phyloP scores from a whole-genome alignment of 1,284 basidiomycete species.

The Afroboletus lepidellus region DNA sequence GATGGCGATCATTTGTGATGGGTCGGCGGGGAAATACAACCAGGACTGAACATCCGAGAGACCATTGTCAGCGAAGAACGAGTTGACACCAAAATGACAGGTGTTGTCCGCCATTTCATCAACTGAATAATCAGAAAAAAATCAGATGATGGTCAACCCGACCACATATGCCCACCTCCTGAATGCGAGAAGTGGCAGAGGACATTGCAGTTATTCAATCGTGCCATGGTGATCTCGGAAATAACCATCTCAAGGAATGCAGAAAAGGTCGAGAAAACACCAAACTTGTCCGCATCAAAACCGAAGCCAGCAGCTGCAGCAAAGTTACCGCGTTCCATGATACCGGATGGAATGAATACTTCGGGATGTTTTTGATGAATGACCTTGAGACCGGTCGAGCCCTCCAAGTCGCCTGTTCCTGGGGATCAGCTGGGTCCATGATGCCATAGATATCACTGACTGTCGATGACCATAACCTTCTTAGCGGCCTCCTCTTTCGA shows the following conservation, averaged over 20 bases:
- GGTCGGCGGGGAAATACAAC: constrained; percentile 85
- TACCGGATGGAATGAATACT: constrained; percentile 79
- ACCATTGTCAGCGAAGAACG: constrained; percentile 83
- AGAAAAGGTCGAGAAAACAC: constrained; percentile 84
- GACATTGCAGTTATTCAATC: constrained; percentile 82
- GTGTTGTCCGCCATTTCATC: constrained; percentile 87
- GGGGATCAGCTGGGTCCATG: constrained; percentile 2
- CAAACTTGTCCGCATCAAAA: constrained; percentile 70
- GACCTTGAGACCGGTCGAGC: constrained; percentile 80
- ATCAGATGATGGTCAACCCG: not conserved
- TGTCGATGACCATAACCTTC: constrained; percentile 85
- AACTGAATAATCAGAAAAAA: constrained; percentile 37
- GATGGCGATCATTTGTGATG: constrained; percentile 76
- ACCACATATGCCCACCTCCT: constrained; percentile 51
- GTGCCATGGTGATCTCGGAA: constrained; percentile 88
- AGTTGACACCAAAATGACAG: constrained; percentile 81
- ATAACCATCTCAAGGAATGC: constrained; percentile 88
- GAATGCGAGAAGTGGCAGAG: constrained; percentile 86
- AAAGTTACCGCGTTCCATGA: constrained; percentile 83
- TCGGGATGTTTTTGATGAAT: constrained; percentile 88
- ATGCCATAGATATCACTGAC: constrained; percentile 39
- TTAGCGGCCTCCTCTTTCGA: constrained; percentile 73
- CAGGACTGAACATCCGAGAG: constrained; percentile 73
- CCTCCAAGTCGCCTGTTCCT: constrained; percentile 69
- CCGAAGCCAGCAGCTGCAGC: constrained; percentile 86